Evolutionary conservation across 768 basidiomycete species (phyloP).

Genomic region (Phanerodontia chrysosporium): DNA sequence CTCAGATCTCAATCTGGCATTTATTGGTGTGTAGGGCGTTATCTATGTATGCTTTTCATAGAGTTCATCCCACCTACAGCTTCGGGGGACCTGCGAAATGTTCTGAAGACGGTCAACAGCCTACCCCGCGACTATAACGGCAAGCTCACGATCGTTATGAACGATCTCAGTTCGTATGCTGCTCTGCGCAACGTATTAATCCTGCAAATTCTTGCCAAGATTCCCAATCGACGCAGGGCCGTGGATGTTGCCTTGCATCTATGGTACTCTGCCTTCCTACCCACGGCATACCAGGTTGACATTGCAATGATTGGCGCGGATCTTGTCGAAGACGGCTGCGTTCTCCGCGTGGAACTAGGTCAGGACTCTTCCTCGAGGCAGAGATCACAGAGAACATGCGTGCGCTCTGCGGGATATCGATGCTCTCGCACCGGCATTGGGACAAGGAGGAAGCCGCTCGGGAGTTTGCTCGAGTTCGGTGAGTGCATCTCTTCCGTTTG

Average conservation of each 20-base stretch:
- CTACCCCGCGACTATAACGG: slow-evolving; percentile 40
- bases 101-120: slow-evolving; percentile 38
- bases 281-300: slow-evolving; percentile 23
- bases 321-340: not conserved
- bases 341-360: not conserved
- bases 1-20: slow-evolving; percentile 22
- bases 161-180: slow-evolving; percentile 32
- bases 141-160: slow-evolving; percentile 35
- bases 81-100: slow-evolving; percentile 46
- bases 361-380: not conserved
- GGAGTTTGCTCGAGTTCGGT: not conserved
- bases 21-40: slow-evolving; percentile 10
- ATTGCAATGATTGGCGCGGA: not conserved
- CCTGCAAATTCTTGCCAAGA: slow-evolving; percentile 32
- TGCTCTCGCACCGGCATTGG: not conserved
- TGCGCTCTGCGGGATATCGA: not conserved
- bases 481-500: not conserved
- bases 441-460: not conserved
- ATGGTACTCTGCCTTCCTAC: slow-evolving; percentile 44
- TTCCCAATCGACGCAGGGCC: slow-evolving; percentile 19
- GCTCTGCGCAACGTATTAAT: slow-evolving; percentile 38
- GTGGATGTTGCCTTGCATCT: slow-evolving; percentile 45
- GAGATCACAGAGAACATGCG: not conserved
- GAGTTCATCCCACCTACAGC: slow-evolving; percentile 26
- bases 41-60: not conserved